Conservation (phyloP, 805 yeast species). For the Candida ponderosae region DNA sequence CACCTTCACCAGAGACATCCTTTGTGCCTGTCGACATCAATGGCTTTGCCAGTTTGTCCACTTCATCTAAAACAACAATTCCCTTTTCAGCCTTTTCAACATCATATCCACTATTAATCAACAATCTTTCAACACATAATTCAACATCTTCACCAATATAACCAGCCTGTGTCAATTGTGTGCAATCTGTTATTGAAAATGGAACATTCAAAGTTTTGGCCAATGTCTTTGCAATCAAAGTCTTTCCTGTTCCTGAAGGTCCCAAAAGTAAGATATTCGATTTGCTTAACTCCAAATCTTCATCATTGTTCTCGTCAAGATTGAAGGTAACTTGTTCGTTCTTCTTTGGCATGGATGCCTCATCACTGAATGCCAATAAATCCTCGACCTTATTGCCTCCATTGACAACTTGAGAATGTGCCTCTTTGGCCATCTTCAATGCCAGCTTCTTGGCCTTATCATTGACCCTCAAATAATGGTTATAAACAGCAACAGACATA, state of each 20-base stretch:
- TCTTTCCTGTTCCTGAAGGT: constrained; percentile 59
- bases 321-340: constrained; percentile 24
- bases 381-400: constrained; percentile 19
- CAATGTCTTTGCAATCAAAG: constrained; percentile 45
- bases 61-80: constrained; percentile 51
- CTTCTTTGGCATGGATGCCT: constrained; percentile 11
- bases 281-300: constrained; percentile 41
- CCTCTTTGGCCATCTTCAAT: constrained; percentile 18
- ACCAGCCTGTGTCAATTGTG: constrained; percentile 57
- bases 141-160: constrained; percentile 62
- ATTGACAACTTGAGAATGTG: constrained; percentile 3
- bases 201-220: constrained; percentile 48
- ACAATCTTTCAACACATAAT: constrained; percentile 43
- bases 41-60: constrained; percentile 49
- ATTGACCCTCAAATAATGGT: constrained; percentile 43
- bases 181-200: constrained; percentile 52
- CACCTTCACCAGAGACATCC: constrained; percentile 61
- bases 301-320: constrained; percentile 20
- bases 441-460: constrained; percentile 29
- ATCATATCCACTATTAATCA: constrained; percentile 42
- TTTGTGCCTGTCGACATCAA: constrained; percentile 38
- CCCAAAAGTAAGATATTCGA: constrained; percentile 50
- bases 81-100: constrained; percentile 48
- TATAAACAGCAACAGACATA: constrained; percentile 54
- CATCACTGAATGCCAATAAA: constrained; percentile 13